phyloP scores from a whole-genome alignment of 2,329 filamentous ascomycete species.

The Torrubiellomyces zombiae region DNA sequence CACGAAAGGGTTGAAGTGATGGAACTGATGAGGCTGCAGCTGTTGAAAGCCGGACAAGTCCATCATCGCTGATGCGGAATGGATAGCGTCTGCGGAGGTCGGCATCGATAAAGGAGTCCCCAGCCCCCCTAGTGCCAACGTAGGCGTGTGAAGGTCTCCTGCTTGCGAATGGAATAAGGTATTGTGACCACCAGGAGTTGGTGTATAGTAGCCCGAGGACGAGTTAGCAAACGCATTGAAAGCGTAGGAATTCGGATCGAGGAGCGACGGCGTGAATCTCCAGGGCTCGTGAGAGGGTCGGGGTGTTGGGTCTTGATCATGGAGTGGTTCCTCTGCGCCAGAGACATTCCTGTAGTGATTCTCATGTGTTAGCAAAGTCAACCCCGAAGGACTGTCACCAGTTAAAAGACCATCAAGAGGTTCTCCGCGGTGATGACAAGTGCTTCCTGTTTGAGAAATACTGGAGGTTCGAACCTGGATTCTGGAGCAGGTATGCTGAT shows the following conservation, averaged over 20 bases:
- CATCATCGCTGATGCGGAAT: constrained; percentile 39
- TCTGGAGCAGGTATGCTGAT: constrained; percentile 8
- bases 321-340: constrained; percentile 26
- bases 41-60: constrained; percentile 54
- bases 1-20: constrained; percentile 56
- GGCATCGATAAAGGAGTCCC: constrained; percentile 70
- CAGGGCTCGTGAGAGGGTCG: constrained; percentile 66
- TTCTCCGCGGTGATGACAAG: no score
- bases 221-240: constrained; percentile 70
- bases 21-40: constrained; percentile 42
- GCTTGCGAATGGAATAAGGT: constrained; percentile 70
- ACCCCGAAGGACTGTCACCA: no score
- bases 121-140: constrained; percentile 55
- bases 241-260: constrained; percentile 71
- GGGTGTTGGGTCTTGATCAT: constrained; percentile 68
- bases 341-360: no score
- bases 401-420: no score
- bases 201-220: constrained; percentile 71
- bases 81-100: constrained; percentile 47
- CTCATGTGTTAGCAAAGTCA: no score
- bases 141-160: constrained; percentile 75
- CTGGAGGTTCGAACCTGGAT: background rate
- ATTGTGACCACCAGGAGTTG: constrained; percentile 66
- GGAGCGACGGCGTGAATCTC: constrained; percentile 74
- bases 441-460: background rate